Evolutionary conservation across 169 alveolate species (phyloP).

Genomic region (Amoebophrya sp.): DNA sequence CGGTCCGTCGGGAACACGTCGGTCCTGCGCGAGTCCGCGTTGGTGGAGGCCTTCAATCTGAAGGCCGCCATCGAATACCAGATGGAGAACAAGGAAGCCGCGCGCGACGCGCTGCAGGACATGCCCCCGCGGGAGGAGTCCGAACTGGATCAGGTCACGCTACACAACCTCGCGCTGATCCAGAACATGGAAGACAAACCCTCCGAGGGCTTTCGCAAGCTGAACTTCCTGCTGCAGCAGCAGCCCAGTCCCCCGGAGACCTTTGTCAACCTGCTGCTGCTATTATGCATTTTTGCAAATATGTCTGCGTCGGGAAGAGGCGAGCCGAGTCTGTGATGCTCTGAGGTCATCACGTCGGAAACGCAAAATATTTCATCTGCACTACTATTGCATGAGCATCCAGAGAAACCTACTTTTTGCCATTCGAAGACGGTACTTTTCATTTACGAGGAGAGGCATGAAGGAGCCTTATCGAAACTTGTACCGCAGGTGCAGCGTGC

Average conservation of each 20-base stretch:
- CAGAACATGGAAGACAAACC: conserved; percentile 75
- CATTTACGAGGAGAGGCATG: no score
- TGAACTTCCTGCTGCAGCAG: conserved; percentile 61
- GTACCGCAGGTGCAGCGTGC: no score
- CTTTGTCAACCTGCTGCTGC: conserved; percentile 69
- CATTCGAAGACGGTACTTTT: no score
- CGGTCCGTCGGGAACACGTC: conserved; percentile 76
- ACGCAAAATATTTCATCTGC: no score
- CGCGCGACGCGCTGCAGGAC: conserved; percentile 80
- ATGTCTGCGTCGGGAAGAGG: not conserved
- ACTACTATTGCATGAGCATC: no score
- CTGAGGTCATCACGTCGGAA: not conserved
- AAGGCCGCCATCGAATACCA: conserved; percentile 78
- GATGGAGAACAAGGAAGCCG: conserved; percentile 56
- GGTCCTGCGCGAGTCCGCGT: conserved; percentile 71
- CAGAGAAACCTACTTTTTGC: no score
- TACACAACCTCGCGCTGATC: conserved; percentile 78
- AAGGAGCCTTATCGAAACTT: no score
- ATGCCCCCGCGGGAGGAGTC: conserved; percentile 87
- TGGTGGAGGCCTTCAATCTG: conserved; percentile 81
- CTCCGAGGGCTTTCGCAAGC: conserved; percentile 67
- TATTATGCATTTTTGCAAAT: conserved; percentile 73
- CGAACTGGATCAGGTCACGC: conserved; percentile 81
- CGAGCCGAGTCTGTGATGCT: not conserved
- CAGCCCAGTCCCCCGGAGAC: conserved; percentile 69